Evolutionary conservation across 139 green algal species (phyloP), one percentile per base, ranked within the genome.

Genomic region (Dunaliella primolecta): DNA sequence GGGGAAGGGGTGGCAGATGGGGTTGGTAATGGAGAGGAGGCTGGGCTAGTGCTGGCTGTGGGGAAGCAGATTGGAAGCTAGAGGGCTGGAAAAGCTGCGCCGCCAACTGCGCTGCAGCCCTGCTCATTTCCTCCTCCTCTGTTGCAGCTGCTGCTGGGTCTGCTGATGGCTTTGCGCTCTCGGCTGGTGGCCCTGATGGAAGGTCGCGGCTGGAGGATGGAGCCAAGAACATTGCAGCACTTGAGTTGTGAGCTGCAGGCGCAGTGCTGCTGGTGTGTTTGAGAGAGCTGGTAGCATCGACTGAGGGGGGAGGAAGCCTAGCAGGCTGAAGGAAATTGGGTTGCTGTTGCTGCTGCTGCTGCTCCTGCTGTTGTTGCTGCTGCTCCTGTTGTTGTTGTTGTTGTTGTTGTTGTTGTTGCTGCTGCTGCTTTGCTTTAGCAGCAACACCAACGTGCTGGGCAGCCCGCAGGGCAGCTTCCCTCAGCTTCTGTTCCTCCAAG

Each of bases 311-410:
- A n/a, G n/a, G n/a, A n/a, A n/a, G n/a, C n/a, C n/a, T n/a, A n/a
- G n/a, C n/a, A n/a, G n/a, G n/a, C n/a, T n/a, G n/a, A n/a, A n/a
- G n/a, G n/a, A n/a, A n/a, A n/a, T 74, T 33, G 1, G 81, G 37
- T 38, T 82, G 75, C 75, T 71, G 46, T 32, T 83, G 36, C 35
- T 29, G 37, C 71, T 55, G 30, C 2, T 84, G 77, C 77, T 87
- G 75, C 36, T 72, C 20, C n/a, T 82, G 75, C 75, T 71, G 46
- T 32, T 83, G 36, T 25, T 29, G 37, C 71, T 55, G 30, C 2
- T 84, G 77, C 77, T 87, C 38, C 36, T n/a, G n/a, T n/a, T n/a
- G n/a, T n/a, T n/a, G n/a, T n/a, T n/a, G n/a, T n/a, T n/a, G n/a
- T n/a, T n/a, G n/a, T n/a, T n/a, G n/a, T n/a, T n/a, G 37, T 38